These are phyloP conservation scores for Nematodospora valgi DNA, from an alignment of 805 yeast species.

Conservation along the genomic window DNA sequence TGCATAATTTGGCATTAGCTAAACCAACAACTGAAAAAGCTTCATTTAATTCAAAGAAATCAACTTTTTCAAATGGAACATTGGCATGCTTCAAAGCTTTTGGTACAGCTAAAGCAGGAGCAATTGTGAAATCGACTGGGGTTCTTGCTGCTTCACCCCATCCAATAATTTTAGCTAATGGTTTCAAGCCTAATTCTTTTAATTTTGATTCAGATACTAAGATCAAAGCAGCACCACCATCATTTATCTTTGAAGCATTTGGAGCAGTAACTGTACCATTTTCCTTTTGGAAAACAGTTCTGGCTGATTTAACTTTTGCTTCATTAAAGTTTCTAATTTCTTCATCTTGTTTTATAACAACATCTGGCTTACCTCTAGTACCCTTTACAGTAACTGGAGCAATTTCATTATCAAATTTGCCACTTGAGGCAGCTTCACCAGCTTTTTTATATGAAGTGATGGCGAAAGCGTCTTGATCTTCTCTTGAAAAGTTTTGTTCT, in stretches of 20 bases:
- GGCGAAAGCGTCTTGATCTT: constrained; percentile 88
- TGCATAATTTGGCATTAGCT: constrained; percentile 75
- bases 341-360: constrained; percentile 71
- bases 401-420: constrained; percentile 81
- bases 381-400: constrained; percentile 89
- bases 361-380: constrained; percentile 81
- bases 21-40: constrained; percentile 96
- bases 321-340: constrained; percentile 78
- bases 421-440: constrained; percentile 69
- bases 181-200: constrained; percentile 80
- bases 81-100: constrained; percentile 91
- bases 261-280: constrained; percentile 97
- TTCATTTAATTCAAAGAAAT: constrained; percentile 93
- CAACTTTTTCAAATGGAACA: constrained; percentile 62
- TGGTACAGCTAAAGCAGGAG: constrained; percentile 93
- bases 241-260: constrained; percentile 93
- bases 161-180: constrained; percentile 83
- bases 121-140: constrained; percentile 93
- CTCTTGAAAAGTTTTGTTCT: constrained; percentile 74
- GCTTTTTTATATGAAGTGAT: constrained; percentile 83
- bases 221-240: constrained; percentile 95
- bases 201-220: constrained; percentile 82
- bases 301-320: constrained; percentile 71
- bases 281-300: constrained; percentile 92
- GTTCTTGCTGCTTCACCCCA: constrained; percentile 99